A percentile compares a stretch with the other conserved stretches of the same genome.
Evolutionary conservation across 805 yeast genomes (phyloP).

Genomic region (Nematodospora valgi): DNA sequence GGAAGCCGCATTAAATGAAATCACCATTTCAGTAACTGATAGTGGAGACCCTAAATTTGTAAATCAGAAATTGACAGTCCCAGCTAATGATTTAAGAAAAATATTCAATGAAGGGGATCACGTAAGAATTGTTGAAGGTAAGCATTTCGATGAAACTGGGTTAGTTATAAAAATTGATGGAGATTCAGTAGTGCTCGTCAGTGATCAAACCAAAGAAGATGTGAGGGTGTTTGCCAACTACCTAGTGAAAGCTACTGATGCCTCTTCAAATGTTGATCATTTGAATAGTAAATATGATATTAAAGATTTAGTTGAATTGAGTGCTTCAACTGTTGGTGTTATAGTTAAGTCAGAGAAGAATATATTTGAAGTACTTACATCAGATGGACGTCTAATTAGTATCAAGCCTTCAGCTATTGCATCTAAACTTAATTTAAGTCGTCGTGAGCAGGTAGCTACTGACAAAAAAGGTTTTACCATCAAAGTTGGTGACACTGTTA

Average conservation of each 20-base stretch:
- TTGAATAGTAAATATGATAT: conserved; percentile 77
- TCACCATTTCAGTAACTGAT: conserved; percentile 47
- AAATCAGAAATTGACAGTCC: conserved; percentile 70
- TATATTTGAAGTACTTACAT: conserved; percentile 71
- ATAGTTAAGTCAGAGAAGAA: conserved; percentile 88
- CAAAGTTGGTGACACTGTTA: conserved; percentile 88
- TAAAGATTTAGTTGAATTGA: conserved; percentile 85
- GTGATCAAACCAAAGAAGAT: conserved; percentile 86
- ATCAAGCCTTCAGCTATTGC: conserved; percentile 81
- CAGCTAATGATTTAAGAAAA: conserved; percentile 77
- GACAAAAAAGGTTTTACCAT: conserved; percentile 84
- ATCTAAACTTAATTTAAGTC: conserved; percentile 61
- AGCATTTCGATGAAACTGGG: conserved; percentile 91
- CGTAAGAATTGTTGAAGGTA: conserved; percentile 88
- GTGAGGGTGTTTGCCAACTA: conserved; percentile 91
- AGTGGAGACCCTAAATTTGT: conserved; percentile 55
- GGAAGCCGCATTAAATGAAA: conserved; percentile 56
- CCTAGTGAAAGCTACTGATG: conserved; percentile 86
- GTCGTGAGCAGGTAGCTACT: conserved; percentile 76
- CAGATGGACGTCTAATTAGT: conserved; percentile 72
- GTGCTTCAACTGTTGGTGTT: conserved; percentile 83
- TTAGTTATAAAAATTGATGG: conserved; percentile 78
- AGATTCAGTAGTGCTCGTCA: conserved; percentile 84
- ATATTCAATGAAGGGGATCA: conserved; percentile 91
- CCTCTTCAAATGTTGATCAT: conserved; percentile 53